Evolutionary conservation across 1,284 basidiomycete species (phyloP).

Genomic region (Microstroma glucosiphilum): DNA sequence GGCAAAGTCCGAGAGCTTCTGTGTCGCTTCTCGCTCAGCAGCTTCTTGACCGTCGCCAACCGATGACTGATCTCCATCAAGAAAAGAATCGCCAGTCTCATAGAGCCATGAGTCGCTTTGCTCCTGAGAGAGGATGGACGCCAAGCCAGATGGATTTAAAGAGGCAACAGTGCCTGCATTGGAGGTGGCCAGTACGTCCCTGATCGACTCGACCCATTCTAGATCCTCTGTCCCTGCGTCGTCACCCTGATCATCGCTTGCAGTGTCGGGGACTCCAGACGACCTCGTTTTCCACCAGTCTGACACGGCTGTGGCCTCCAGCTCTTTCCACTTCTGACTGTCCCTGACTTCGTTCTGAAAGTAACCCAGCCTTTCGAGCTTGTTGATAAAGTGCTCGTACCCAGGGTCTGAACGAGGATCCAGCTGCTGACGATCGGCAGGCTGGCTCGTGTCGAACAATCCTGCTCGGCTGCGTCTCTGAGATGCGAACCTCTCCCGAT

Average conservation of each 20-base stretch:
- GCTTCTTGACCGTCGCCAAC: neutral
- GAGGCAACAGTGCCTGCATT: neutral
- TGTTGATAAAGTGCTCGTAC: slow-evolving; percentile 20
- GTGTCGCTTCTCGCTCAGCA: slow-evolving; percentile 11
- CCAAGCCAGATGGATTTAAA: neutral
- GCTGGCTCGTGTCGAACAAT: neutral
- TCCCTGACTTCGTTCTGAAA: slow-evolving; percentile 33
- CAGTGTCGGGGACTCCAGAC: neutral
- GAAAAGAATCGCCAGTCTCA: neutral
- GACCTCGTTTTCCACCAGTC: slow-evolving; percentile 14
- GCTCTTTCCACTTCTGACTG: slow-evolving; percentile 34
- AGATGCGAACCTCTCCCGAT: neutral
- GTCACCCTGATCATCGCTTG: slow-evolving; percentile 2
- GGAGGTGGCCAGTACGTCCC: too few relatives aligned
- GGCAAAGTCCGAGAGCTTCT: slow-evolving; percentile 31
- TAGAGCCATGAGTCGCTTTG: slow-evolving; percentile 39
- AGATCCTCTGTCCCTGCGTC: neutral
- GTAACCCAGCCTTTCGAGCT: slow-evolving; percentile 31
- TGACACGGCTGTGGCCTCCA: slow-evolving; percentile 23
- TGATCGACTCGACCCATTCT: neutral
- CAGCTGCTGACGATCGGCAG: neutral
- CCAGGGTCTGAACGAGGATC: slow-evolving; percentile 6
- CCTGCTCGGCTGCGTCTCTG: neutral
- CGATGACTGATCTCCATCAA: neutral
- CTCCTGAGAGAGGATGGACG: slow-evolving; percentile 15